Evolutionary conservation across 441 rosid genomes (phyloP).

Genomic region (Bocquillonia castaneifolia): DNA sequence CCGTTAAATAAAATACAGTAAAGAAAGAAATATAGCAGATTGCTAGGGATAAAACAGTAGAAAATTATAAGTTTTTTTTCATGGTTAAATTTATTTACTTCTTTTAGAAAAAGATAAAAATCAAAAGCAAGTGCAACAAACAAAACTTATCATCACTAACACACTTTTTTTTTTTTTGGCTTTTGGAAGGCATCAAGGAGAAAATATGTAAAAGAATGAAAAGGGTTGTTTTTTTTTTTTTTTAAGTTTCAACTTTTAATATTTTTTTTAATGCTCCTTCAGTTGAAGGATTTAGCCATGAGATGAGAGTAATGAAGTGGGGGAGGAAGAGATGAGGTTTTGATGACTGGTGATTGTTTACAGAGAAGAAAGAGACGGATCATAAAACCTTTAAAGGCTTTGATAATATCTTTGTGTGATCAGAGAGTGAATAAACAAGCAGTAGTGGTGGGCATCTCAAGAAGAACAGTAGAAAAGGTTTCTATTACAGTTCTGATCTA

Average conservation of each 20-base stretch:
- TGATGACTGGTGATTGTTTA: slow-evolving; percentile 1
- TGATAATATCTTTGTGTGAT: slow-evolving; percentile 1
- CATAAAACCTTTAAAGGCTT: slow-evolving; percentile 27
- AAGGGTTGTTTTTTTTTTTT: background rate
- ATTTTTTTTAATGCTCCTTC: background rate
- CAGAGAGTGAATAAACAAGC: slow-evolving; percentile 16
- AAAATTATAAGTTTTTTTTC: no score
- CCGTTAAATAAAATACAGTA: background rate
- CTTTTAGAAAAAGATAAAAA: no score
- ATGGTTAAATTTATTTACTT: no score
- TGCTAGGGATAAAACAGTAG: no score
- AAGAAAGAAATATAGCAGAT: no score
- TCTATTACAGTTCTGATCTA: slow-evolving; percentile 19
- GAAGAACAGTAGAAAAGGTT: slow-evolving; percentile 24
- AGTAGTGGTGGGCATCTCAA: slow-evolving; percentile 31
- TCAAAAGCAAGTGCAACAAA: no score
- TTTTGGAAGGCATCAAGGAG: no score
- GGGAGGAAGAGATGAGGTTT: background rate
- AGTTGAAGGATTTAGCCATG: background rate
- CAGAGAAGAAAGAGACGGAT: slow-evolving; percentile 31
- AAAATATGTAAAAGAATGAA: background rate
- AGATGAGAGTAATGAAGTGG: background rate
- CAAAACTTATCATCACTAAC: no score
- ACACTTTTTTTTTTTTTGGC: no score
- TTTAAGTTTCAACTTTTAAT: background rate